Evolutionary conservation across 306 rosid genomes (phyloP).

Genomic region (Lathyrus oleraceus): DNA sequence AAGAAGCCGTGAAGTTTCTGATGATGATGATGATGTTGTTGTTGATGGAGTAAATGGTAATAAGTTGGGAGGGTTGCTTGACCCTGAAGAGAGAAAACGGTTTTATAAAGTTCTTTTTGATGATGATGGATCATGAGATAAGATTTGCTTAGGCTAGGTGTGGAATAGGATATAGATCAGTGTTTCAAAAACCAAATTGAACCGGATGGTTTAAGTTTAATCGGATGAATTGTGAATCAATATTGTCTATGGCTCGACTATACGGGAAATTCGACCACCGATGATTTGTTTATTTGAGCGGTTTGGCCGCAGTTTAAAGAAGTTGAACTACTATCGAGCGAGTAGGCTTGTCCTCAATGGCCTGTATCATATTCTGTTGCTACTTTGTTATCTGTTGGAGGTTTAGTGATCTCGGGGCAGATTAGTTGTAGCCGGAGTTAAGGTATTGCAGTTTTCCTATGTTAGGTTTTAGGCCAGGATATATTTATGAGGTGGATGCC

Average conservation of each 20-base stretch:
- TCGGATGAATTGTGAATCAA: not conserved
- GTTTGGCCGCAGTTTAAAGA: not conserved
- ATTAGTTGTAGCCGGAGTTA: not conserved
- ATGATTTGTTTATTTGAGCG: not conserved
- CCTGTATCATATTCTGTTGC: too few species aligned
- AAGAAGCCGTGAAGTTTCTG: constrained; percentile 37
- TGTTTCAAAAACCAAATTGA: not conserved
- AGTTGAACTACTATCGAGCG: too few species aligned
- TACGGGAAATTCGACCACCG: not conserved
- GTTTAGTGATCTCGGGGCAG: too few species aligned
- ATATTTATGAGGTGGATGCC: too few species aligned
- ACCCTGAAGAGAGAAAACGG: constrained; percentile 89
- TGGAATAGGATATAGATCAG: not conserved
- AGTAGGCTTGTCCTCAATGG: too few species aligned
- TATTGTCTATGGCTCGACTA: not conserved
- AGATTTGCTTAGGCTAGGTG: constrained; percentile 1
- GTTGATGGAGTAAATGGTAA: constrained; percentile 35
- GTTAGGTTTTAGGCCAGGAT: too few species aligned
- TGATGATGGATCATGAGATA: constrained; percentile 58
- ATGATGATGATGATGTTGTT: constrained; percentile 41
- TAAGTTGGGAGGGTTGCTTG: constrained; percentile 60
- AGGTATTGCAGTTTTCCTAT: not conserved
- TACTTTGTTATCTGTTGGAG: too few species aligned
- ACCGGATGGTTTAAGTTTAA: not conserved
- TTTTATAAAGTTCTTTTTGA: constrained; percentile 81